Conservation (phyloP, 345 rosid genomes). For the Eucalyptus viminalis region DNA sequence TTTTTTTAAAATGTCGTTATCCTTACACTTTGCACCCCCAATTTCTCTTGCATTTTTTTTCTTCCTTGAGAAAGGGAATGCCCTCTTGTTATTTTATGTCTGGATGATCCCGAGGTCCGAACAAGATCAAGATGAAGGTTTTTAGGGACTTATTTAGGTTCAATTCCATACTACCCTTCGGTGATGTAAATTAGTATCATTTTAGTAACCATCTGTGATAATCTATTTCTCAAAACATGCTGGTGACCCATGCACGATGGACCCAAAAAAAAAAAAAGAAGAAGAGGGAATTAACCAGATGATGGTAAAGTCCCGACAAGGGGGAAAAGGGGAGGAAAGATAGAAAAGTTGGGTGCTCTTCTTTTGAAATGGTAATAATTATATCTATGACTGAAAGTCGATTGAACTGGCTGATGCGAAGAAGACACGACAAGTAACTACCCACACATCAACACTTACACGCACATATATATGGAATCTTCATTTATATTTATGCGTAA, state of each 20-base stretch:
- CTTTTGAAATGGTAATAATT: neutral
- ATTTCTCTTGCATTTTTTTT: no score
- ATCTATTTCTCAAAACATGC: neutral
- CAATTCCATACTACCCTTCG: neutral
- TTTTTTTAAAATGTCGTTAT: no score
- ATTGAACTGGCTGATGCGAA: neutral
- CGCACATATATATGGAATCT: neutral
- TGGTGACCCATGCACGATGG: neutral
- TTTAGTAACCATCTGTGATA: neutral
- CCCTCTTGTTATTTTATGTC: no score
- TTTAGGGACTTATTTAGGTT: no score
- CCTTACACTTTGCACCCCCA: fast-evolving
- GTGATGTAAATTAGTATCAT: neutral
- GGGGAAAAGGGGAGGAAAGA: neutral
- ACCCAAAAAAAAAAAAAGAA: neutral
- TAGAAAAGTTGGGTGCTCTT: neutral
- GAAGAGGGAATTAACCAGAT: neutral
- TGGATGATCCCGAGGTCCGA: no score
- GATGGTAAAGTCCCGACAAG: neutral
- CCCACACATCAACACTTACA: neutral
- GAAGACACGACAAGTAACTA: neutral
- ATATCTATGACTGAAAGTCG: neutral
- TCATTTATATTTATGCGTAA: neutral
- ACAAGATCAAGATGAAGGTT: no score
- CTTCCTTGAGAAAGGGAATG: no score